Percentiles rank a stretch among this genome's conserved stretches.
These are phyloP conservation scores for Thinopyrum elongatum DNA, from an alignment of 176 grass and related monocot genomes.

Conservation along the genomic window DNA sequence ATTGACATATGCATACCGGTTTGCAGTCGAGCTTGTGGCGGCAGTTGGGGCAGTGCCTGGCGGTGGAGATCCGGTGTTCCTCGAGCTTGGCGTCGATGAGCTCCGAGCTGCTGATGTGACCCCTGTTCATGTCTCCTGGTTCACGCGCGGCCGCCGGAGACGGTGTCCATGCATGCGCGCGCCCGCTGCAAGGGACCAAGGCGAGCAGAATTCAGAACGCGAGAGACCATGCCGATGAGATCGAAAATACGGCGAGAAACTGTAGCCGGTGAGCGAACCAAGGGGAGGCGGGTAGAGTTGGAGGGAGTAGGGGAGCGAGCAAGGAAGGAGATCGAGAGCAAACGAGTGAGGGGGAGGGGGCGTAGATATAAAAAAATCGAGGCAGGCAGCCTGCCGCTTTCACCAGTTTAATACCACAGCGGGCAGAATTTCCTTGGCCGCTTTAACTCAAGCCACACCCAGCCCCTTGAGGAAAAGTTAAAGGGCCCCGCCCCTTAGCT, in stretches of 20 bases:
- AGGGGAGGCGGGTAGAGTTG: constrained; percentile 24
- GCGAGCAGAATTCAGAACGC: constrained; percentile 21
- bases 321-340: constrained; percentile 10
- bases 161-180: constrained; percentile 34
- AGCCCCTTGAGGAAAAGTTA: constrained; percentile 73
- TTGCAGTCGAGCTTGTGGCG: constrained; percentile 85
- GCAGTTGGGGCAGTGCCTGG: constrained; percentile 85
- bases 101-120: constrained; percentile 72
- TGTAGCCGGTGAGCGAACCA: constrained; percentile 25
- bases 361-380: constrained; percentile 69
- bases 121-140: constrained; percentile 48
- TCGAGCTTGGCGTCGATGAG: constrained; percentile 93
- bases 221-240: not conserved
- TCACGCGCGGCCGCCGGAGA: constrained; percentile 25
- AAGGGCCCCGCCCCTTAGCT: constrained; percentile 38
- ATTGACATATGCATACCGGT: constrained; percentile 53
- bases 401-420: constrained; percentile 56
- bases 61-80: constrained; percentile 79
- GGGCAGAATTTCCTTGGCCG: constrained; percentile 75
- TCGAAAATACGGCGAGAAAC: not conserved
- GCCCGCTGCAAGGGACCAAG: constrained; percentile 34
- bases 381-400: constrained; percentile 62
- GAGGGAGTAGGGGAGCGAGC: constrained; percentile 35
- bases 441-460: constrained; percentile 81
- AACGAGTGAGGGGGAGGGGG: constrained; percentile 40